A percentile compares a stretch with the other conserved stretches of the same genome.
These are phyloP conservation scores for Rosa hybrid DNA, from an alignment of 331 rosid species.

Conservation along the genomic window DNA sequence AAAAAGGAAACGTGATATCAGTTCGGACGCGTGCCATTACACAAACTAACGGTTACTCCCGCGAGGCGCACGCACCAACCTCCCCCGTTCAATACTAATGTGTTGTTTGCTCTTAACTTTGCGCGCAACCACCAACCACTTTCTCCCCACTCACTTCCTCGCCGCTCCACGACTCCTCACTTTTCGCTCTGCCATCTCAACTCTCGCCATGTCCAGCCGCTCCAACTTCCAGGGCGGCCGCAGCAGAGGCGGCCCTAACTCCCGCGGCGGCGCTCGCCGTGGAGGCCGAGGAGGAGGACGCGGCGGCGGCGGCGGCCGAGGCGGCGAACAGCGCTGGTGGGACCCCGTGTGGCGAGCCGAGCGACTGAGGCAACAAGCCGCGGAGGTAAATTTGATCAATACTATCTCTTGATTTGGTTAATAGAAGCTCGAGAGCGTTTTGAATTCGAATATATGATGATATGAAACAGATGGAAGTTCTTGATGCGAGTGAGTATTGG, in stretches of 20 bases:
- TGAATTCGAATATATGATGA: neutral
- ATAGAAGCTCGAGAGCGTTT: neutral
- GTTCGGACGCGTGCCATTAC: no score
- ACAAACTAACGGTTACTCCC: neutral
- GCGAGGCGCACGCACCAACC: neutral
- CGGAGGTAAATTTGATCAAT: constrained; percentile 47
- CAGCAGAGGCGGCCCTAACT: constrained; percentile 48
- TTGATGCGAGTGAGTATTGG: constrained; percentile 85
- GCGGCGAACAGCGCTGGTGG: constrained; percentile 98
- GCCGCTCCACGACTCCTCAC: neutral
- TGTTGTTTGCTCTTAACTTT: neutral
- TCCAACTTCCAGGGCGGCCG: constrained; percentile 79
- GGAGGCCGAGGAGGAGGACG: constrained; percentile 43
- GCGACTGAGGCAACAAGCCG: constrained; percentile 68
- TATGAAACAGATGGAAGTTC: constrained; percentile 61
- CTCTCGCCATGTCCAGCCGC: constrained; percentile 63
- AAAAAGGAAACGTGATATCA: no score
- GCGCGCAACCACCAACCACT: neutral
- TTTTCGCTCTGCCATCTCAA: constrained; percentile 31
- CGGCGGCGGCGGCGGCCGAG: constrained; percentile 42
- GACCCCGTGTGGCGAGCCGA: constrained; percentile 98
- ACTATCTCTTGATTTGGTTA: neutral
- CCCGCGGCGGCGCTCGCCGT: constrained; percentile 47
- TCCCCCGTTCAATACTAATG: neutral
- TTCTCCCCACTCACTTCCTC: neutral